Percentiles rank a stretch among this genome's conserved stretches.
Evolutionary conservation across 108 stramenopile species (phyloP).

Genomic region (Cafeteria roenbergensis): DNA sequence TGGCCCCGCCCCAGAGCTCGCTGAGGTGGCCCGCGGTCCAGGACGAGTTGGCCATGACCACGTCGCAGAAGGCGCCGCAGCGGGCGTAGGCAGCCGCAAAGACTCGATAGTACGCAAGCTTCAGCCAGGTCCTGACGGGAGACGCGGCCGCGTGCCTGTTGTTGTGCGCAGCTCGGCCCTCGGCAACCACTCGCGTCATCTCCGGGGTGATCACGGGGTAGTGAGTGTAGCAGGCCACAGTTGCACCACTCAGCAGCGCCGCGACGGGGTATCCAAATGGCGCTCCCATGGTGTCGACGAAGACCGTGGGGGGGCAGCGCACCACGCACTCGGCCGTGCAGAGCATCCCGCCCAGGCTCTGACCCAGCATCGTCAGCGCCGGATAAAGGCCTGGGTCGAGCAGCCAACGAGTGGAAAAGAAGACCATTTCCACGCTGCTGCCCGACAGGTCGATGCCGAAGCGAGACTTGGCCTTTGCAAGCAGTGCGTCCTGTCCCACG

Average conservation of each 20-base stretch:
- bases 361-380: slow-evolving; percentile 65
- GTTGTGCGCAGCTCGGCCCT: slow-evolving; percentile 66
- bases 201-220: slow-evolving; percentile 95
- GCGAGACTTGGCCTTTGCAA: slow-evolving; percentile 20
- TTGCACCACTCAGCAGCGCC: slow-evolving; percentile 41
- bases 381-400: slow-evolving; percentile 37
- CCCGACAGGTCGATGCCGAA: slow-evolving; percentile 27
- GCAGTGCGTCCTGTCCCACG: slow-evolving; percentile 16
- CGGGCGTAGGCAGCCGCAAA: slow-evolving; percentile 69
- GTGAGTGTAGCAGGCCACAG: slow-evolving; percentile 77
- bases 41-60: slow-evolving; percentile 80
- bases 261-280: slow-evolving; percentile 81
- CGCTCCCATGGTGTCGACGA: slow-evolving; percentile 83
- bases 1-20: slow-evolving; percentile 30
- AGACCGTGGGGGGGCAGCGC: slow-evolving; percentile 54
- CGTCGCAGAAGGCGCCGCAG: slow-evolving; percentile 57
- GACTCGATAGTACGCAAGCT: slow-evolving; percentile 67
- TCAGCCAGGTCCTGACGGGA: slow-evolving; percentile 46
- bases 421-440: not conserved
- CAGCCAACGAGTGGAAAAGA: not conserved
- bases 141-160: slow-evolving; percentile 42
- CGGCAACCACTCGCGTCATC: slow-evolving; percentile 74
- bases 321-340: slow-evolving; percentile 55
- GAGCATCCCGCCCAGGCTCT: slow-evolving; percentile 65
- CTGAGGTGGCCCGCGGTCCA: slow-evolving; percentile 75